Base-by-base conservation (phyloP, 2,329 filamentous ascomycete species). In the Tolypocladium tundrense region DNA sequence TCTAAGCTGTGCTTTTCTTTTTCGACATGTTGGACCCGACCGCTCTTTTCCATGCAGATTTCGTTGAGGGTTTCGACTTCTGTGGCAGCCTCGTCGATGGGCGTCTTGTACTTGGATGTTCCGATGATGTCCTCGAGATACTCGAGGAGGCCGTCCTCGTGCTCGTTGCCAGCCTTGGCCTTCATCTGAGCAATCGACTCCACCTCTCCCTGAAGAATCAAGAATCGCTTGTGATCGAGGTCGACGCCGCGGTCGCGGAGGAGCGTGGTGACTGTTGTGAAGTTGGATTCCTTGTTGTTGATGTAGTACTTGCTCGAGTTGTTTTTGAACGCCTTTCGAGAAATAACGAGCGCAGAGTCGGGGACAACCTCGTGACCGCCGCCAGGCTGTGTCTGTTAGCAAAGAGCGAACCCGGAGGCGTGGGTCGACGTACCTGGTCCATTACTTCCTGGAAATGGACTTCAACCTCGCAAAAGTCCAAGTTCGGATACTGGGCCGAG, bases 181-280 rank as follows among this genome's bases (percentile, higher is more conserved):
- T 99, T 99, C 94, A 99, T 99, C 73, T 97, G 94, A 8, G 94
- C 93, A 69, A 99, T 99, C 0, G 93, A 97, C 72, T 99, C 94
- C 59, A 99, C 94, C 71, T 99, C 94, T 68, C 94, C 94, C 72
- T 99, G 94, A 13, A 99, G 77, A 68, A 99, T 99, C 57, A 99
- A 77, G 75, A 99, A 99, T 60, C 94, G 90, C 75, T 99, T 99
- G 76, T 99, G 94, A 68, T 99, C 94, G 27, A 99, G 80, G 75
- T 99, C 94, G 19, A 99, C 90, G 2, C 94, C 95, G 31, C 90
- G 86, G 27, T 91, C 91, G 58, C 88, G 88, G 10, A 99, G 82
- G 16, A 99, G 78, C 0, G 87, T 90, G 0, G 92, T 97, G 35
- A 99, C 94, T 0, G 86, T 83, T 0, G 92, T 97, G 70, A 97